Evolutionary conservation across 768 basidiomycete genomes (phyloP).

Genomic region (Xerocomellus dryophilus): DNA sequence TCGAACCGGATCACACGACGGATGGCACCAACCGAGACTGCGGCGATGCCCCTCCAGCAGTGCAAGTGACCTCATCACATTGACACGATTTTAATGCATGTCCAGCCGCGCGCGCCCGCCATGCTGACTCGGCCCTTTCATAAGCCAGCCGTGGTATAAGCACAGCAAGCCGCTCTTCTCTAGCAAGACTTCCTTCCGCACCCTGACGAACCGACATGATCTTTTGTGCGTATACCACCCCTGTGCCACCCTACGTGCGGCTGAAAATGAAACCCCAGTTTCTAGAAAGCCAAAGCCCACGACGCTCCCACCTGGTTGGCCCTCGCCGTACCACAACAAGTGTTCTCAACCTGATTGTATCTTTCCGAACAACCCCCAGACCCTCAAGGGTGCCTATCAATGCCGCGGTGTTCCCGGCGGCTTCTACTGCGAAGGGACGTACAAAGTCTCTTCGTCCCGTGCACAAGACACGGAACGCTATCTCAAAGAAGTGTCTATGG

Average conservation of each 20-base stretch:
- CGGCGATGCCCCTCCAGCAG: slow-evolving; percentile 21
- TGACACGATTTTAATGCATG: slow-evolving; percentile 35
- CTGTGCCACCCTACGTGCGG: neutral
- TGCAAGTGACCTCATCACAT: slow-evolving; percentile 28
- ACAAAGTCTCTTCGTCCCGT: slow-evolving; percentile 33
- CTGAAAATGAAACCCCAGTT: slow-evolving; percentile 17
- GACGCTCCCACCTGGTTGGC: slow-evolving; percentile 33
- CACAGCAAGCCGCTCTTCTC: neutral
- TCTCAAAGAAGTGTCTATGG: slow-evolving; percentile 25
- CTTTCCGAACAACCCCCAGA: slow-evolving; percentile 31
- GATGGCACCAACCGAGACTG: slow-evolving; percentile 14
- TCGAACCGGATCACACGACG: slow-evolving; percentile 8
- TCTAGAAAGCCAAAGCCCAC: slow-evolving; percentile 29
- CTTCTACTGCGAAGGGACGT: slow-evolving; percentile 35
- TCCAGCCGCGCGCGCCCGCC: slow-evolving; percentile 14
- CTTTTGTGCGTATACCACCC: slow-evolving; percentile 22
- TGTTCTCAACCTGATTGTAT: slow-evolving; percentile 34
- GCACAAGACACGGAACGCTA: slow-evolving; percentile 34
- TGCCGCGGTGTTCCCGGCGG: slow-evolving; percentile 35
- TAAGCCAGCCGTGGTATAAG: slow-evolving; percentile 25
- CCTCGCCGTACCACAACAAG: slow-evolving; percentile 37
- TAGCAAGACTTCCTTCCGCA: slow-evolving; percentile 1
- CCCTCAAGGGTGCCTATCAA: slow-evolving; percentile 30
- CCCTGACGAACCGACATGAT: slow-evolving; percentile 24
- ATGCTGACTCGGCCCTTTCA: slow-evolving; percentile 23